phyloP scores from a whole-genome alignment of 2,329 filamentous ascomycete genomes.

The Exophiala phaeomuriformis region DNA sequence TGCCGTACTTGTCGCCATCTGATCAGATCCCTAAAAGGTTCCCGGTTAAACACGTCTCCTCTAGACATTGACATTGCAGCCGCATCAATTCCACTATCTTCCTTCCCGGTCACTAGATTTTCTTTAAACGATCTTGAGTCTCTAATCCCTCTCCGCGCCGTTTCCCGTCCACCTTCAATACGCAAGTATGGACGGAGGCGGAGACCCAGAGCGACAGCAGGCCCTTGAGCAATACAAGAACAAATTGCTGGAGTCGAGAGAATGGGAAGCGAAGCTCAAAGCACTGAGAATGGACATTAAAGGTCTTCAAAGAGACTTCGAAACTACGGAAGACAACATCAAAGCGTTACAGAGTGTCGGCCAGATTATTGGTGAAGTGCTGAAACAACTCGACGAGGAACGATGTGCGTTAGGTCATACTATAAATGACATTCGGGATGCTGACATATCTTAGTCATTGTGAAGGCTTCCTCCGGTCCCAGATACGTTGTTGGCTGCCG shows the following conservation, averaged over 20 bases:
- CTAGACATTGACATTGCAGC: too few species aligned
- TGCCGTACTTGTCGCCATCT: neutral
- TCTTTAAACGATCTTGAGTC: too few species aligned
- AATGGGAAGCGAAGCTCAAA: slow-evolving; percentile 98
- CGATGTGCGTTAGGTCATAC: slow-evolving; percentile 61
- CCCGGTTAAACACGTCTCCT: too few species aligned
- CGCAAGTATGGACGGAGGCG: slow-evolving; percentile 29
- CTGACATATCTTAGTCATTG: slow-evolving; percentile 62
- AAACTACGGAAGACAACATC: slow-evolving; percentile 97
- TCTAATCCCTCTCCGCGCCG: neutral
- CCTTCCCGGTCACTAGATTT: too few species aligned
- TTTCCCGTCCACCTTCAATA: neutral
- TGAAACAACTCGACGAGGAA: slow-evolving; percentile 98
- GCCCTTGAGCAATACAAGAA: slow-evolving; percentile 71
- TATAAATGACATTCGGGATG: neutral
- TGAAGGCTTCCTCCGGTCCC: slow-evolving; percentile 94
- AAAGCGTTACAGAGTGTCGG: slow-evolving; percentile 98
- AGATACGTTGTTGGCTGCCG: slow-evolving; percentile 97
- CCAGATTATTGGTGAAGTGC: slow-evolving; percentile 96
- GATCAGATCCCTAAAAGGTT: neutral
- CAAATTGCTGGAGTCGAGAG: slow-evolving; percentile 85
- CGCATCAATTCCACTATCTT: too few species aligned
- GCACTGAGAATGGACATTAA: slow-evolving; percentile 91
- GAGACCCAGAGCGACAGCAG: slow-evolving; percentile 53
- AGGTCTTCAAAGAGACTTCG: slow-evolving; percentile 86